phyloP scores from a whole-genome alignment of 441 rosid genomes.

The Adansonia grandidieri region DNA sequence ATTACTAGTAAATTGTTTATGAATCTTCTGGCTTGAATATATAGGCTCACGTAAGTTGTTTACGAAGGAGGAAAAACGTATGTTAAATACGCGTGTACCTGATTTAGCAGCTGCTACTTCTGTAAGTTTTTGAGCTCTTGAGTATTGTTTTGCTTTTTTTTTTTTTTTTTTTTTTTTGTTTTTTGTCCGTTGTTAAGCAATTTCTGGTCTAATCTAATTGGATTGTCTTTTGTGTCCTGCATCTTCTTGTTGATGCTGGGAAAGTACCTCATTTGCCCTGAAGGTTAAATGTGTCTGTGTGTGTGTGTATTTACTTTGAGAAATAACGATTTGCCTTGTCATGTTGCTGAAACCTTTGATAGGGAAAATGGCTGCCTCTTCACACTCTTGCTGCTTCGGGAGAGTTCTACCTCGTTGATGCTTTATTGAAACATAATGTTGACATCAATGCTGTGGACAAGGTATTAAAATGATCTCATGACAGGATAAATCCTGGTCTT shows the following conservation, averaged over 20 bases:
- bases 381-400: slow-evolving; percentile 90
- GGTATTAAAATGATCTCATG: slow-evolving; percentile 43
- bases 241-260: background rate
- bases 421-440: slow-evolving; percentile 74
- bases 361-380: slow-evolving; percentile 89
- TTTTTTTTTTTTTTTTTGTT: background rate
- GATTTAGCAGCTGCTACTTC: slow-evolving; percentile 70
- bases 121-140: slow-evolving; percentile 51
- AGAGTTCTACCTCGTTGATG: slow-evolving; percentile 73
- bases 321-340: slow-evolving; percentile 11
- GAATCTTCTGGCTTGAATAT: slow-evolving; percentile 21
- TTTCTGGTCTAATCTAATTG: background rate
- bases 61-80: slow-evolving; percentile 72
- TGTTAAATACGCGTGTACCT: slow-evolving; percentile 72
- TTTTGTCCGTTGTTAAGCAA: slow-evolving; percentile 12
- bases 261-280: background rate
- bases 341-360: slow-evolving; percentile 28
- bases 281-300: background rate
- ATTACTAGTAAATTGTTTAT: background rate
- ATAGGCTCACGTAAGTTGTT: slow-evolving; percentile 69
- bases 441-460: slow-evolving; percentile 77
- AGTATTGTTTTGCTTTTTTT: background rate
- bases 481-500: background rate
- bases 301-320: background rate
- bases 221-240: background rate